Conservation (phyloP, 2,329 filamentous ascomycete genomes). For the Xylariomycetidae sp. region DNA sequence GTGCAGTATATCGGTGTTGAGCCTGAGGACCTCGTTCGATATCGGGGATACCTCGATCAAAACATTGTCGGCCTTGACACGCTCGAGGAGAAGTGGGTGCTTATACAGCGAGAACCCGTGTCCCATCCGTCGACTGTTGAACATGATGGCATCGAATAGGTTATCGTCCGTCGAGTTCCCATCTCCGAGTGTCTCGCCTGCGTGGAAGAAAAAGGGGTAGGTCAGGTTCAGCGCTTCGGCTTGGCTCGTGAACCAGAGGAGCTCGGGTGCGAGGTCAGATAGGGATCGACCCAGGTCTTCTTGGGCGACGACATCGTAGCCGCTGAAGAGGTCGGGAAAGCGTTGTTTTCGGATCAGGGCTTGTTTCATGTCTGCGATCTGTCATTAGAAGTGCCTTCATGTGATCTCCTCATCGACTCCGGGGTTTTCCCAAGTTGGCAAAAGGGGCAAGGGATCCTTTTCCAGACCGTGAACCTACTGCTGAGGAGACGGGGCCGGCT, state of each 20-base stretch:
- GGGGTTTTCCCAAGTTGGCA: no score
- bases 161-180: slow-evolving; percentile 59
- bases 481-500: slow-evolving; percentile 2
- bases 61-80: slow-evolving; percentile 63
- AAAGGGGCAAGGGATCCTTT: no score
- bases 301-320: slow-evolving; percentile 63
- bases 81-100: slow-evolving; percentile 62
- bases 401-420: no score
- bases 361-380: slow-evolving; percentile 6
- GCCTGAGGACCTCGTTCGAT: slow-evolving; percentile 59
- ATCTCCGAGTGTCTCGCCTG: slow-evolving; percentile 61
- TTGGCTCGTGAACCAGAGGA: slow-evolving; percentile 64
- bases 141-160: slow-evolving; percentile 62
- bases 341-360: slow-evolving; percentile 8
- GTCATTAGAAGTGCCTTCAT: slow-evolving; percentile 1
- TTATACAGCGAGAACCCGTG: slow-evolving; percentile 64
- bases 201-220: slow-evolving; percentile 68
- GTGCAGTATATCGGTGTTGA: slow-evolving; percentile 56
- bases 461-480: slow-evolving; percentile 9
- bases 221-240: slow-evolving; percentile 51
- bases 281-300: slow-evolving; percentile 58
- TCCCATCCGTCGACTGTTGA: slow-evolving; percentile 62
- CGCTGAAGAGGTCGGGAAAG: slow-evolving; percentile 24
- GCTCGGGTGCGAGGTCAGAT: slow-evolving; percentile 54
- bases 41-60: slow-evolving; percentile 63